Evolutionary conservation across 2,329 filamentous ascomycete genomes (phyloP), one percentile per base, ranked within the genome.

Genomic region (Xylariaceae sp.): DNA sequence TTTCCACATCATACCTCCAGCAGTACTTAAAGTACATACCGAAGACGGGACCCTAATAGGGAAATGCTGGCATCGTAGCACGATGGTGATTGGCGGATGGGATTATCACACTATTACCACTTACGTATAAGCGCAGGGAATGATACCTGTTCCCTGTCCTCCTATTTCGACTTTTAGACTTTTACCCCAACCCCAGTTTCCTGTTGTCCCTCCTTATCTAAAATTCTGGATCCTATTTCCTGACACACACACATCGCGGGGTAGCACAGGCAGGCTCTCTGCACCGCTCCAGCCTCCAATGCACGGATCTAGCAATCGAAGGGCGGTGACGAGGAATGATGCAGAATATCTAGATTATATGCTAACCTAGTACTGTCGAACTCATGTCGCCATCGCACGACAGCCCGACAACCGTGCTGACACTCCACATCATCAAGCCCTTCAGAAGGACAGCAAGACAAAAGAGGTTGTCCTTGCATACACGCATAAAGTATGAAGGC

Each of bases 321-420:
- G 21, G 18, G 43, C 43, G 43, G 43, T 45, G 38, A 45, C 36
- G 19, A 39, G 24, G 26, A 38, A 26, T 14, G 19, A 7, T 34
- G 30, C 29, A 43, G 26, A 36, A 26, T 35, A 6, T 13, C 28
- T 21, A 18, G 16, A 12, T 14, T 36, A 13, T 28, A 17, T 26
- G 11, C 13, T 34, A n/a, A n/a, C n/a, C n/a, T n/a, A 38, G 17
- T 33, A 31, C 31, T 39, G 24, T 33, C 14, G 12, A 13, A n/a
- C n/a, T 23, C 40, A 49, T 49, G 46, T 49, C 46, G 46, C 46
- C 43, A 49, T 49, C 46, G 46, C 46, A 49, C 46, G 46, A 49
- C 46, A 49, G 43, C 43, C 46, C 46, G 46, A 49, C 46, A 43
- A 15, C 46, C 46, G 46, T 19, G 12, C 33, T 38, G 3, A 16